These are phyloP conservation scores for Cucurbita argyrosperma DNA, from an alignment of 306 rosid genomes.

Conservation along the genomic window DNA sequence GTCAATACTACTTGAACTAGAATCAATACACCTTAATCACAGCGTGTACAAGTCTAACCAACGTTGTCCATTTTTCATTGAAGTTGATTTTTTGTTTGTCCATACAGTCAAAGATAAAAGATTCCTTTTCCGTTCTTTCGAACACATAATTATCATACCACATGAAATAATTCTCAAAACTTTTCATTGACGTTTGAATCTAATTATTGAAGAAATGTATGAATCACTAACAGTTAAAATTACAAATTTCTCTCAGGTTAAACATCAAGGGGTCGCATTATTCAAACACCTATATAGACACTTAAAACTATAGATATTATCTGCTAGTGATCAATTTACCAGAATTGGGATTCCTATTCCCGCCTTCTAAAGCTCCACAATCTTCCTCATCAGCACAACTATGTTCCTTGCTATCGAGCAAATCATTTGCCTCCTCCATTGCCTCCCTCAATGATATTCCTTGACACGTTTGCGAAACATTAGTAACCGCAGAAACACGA, in stretches of 20 bases:
- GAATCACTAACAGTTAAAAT: not conserved
- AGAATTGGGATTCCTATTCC: constrained; percentile 15
- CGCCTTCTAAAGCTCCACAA: constrained; percentile 8
- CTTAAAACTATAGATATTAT: not conserved
- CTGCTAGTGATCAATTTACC: constrained; percentile 22
- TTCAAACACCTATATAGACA: not conserved
- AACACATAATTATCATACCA: not conserved
- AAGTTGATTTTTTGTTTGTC: not conserved
- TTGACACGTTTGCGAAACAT: not conserved
- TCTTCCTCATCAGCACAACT: constrained; percentile 8
- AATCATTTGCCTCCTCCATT: not conserved
- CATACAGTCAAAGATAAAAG: not conserved
- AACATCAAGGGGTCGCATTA: not conserved
- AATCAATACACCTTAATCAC: not conserved
- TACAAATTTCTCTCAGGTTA: not conserved
- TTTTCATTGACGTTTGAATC: not conserved
- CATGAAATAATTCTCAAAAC: not conserved
- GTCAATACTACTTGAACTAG: constrained; percentile 28
- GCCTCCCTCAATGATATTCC: not conserved
- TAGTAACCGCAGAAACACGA: constrained; percentile 10
- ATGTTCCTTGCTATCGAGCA: constrained; percentile 1
- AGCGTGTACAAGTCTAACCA: not conserved
- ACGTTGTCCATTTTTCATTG: not conserved
- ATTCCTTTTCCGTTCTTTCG: not conserved
- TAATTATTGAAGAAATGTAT: not conserved